A percentile compares a stretch with the other conserved stretches of the same genome.
Evolutionary conservation across 2,329 filamentous ascomycete genomes (phyloP).

Genomic region (Colletotrichum sp.): DNA sequence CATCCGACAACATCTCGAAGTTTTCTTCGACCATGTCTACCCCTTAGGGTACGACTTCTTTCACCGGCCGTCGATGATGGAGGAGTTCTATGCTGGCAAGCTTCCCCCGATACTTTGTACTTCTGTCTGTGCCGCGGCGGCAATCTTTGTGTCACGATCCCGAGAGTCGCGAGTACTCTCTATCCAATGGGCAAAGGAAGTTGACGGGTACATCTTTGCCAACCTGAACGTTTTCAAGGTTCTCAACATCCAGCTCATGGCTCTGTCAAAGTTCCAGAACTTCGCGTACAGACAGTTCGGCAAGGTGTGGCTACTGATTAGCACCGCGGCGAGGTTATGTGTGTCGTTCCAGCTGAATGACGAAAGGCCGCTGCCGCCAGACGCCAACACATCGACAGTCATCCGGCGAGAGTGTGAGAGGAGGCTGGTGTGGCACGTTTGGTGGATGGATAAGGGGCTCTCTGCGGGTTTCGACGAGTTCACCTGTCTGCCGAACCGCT

Average conservation of each 20-base stretch:
- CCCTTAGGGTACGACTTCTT: conserved; percentile 7
- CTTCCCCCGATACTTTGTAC: background rate
- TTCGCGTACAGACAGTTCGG: conserved; percentile 11
- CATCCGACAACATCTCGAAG: conserved; percentile 5
- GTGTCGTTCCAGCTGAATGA: conserved; percentile 11
- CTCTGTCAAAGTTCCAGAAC: conserved; percentile 6
- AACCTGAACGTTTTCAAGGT: conserved; percentile 3
- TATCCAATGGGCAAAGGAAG: background rate
- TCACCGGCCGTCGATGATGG: conserved; percentile 9
- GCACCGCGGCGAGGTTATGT: background rate
- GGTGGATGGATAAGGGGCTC: conserved; percentile 10
- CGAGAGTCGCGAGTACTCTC: background rate
- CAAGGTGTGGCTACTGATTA: conserved; percentile 4
- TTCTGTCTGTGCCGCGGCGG: background rate
- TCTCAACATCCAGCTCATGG: background rate
- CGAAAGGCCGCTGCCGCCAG: background rate
- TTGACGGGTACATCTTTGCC: background rate
- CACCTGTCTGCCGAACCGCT: background rate
- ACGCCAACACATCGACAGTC: background rate
- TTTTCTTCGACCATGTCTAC: conserved; percentile 8
- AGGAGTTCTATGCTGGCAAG: background rate
- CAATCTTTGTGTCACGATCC: background rate
- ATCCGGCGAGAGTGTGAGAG: conserved; percentile 3
- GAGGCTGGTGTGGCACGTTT: conserved; percentile 1
- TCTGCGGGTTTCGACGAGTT: conserved; percentile 8